These are phyloP conservation scores for Petasospora fabianii DNA, from an alignment of 1,139 yeast species.

Conservation along the genomic window DNA sequence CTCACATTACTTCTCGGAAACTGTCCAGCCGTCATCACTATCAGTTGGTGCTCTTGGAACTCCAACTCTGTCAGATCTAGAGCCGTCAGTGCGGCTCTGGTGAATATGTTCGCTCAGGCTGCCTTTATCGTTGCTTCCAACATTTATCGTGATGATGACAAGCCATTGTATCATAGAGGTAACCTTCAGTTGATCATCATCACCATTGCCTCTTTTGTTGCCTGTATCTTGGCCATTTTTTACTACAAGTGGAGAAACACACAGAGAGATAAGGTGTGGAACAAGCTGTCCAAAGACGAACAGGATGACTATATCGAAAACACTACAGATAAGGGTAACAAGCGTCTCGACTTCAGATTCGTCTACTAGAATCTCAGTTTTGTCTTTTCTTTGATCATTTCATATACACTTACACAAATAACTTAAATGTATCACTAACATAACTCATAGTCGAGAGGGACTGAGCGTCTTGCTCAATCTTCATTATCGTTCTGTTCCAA, in stretches of 20 bases:
- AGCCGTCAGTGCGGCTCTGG: constrained; percentile 57
- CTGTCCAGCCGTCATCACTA: constrained; percentile 52
- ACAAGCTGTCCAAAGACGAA: constrained; percentile 43
- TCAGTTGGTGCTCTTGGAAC: constrained; percentile 59
- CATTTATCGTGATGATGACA: constrained; percentile 52
- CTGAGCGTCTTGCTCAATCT: background rate
- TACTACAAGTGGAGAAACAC: constrained; percentile 49
- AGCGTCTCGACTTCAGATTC: constrained; percentile 50
- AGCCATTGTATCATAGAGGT: constrained; percentile 54
- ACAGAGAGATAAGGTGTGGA: constrained; percentile 44
- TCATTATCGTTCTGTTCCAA: constrained; percentile 21
- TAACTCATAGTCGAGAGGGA: too few relatives aligned
- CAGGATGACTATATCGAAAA: constrained; percentile 39
- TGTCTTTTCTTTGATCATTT: too few relatives aligned
- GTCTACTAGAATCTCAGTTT: too few relatives aligned
- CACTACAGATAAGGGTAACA: constrained; percentile 51
- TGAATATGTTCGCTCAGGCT: constrained; percentile 59
- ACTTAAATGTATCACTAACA: too few relatives aligned
- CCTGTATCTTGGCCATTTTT: constrained; percentile 26
- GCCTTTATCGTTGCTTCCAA: constrained; percentile 49
- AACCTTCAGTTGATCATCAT: constrained; percentile 34
- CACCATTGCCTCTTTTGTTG: constrained; percentile 3
- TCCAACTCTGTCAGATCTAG: constrained; percentile 57
- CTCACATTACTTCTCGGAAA: constrained; percentile 46
- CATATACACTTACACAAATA: too few relatives aligned